Base-by-base conservation (phyloP, 73 alveolate species). In the Stentor coeruleus region DNA sequence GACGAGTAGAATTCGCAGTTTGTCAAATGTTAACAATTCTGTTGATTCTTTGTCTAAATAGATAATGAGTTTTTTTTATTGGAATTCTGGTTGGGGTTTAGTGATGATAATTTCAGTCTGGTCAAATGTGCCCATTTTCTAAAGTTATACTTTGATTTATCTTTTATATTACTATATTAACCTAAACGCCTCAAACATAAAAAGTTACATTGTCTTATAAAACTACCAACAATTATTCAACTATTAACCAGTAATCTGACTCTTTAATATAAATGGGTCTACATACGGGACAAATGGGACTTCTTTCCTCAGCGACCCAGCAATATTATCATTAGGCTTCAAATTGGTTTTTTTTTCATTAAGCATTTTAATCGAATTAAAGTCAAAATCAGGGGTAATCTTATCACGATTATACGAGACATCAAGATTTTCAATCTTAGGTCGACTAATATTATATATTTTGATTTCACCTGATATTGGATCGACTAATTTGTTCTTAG, bases 381-480 rank as follows among this genome's bases (percentile, higher is more conserved):
- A 14, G 39, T 31, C 37, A 20, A 31, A 31, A 66, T 20, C n/a
- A 20, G 0, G 36, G 15, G 79, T 20, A 20, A 66, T 20, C 33
- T 66, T 66, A 66, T 66, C 79, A 28, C 79, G 0, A 20, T 31
- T 66, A 2, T 20, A 20, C n/a, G 37, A 20, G 33, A 31, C 15
- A 31, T 66, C 79, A 20, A 66, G 37, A 20, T 20, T 20, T 20
- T 66, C 79, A 66, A 66, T 31, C 20, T 49, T 49, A 14, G 79
- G 37, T 20, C n/a, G 14, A 1, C 2, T 33, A 20, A 66, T 31
- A 66, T 66, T 66, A 66, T 66, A 66, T 26, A 11, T 66, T 66
- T 66, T 66, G 49, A 20, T 33, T 66, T 66, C 79, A 28, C 79
- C 79, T 1, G 79, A 20, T 26, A 66, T 20, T 33, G 79, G 79